Base-by-base conservation (phyloP, 495 filamentous ascomycete species). In the Neurospora cerealis region DNA sequence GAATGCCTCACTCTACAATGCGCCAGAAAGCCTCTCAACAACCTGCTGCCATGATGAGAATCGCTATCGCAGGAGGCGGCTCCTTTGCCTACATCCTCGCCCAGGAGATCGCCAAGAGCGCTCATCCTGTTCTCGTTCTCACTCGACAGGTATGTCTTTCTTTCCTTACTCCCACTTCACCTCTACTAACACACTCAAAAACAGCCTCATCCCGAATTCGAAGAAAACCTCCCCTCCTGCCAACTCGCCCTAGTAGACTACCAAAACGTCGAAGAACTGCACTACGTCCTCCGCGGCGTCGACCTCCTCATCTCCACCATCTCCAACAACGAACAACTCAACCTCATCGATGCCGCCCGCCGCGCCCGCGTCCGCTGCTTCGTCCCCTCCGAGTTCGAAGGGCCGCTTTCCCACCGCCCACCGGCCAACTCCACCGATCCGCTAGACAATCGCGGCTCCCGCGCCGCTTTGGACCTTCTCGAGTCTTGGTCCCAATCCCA, bases 281-380 rank as follows among this genome's bases (percentile, higher is more conserved):
- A 86, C 13, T 89, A 86, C 76, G 84, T 87, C n/a, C 86, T 94
- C 13, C 82, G 85, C 72, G 91, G 91, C 15, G 86, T 92, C n/a
- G 89, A 93, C 81, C 86, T 91, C 28, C 86, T 93, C 75, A 92
- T 94, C 72, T 94, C 92, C 6, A 93, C 92, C 15, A 88, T 94
- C 41, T 86, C 88, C 4, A 88, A 89, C 42, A 80, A 77, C 70
- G 84, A 89, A 37, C 91, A 94, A 75, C 84, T 93, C 74, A 87
- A 89, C 77, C 86, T 94, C 21, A 93, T 94, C 77, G 88, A 92
- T 75, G 91, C 92, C 2, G 91, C 91, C 10, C 85, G 90, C 37
- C 80, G 84, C 39, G 88, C 86, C 17, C 79, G 87, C n/a, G 92
- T 93, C 10, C 85, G 86, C 34, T 85, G 89, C 28, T 93, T 93